phyloP scores from a whole-genome alignment of 352 stramenopile species.

The Globisporangium paroecandrum region DNA sequence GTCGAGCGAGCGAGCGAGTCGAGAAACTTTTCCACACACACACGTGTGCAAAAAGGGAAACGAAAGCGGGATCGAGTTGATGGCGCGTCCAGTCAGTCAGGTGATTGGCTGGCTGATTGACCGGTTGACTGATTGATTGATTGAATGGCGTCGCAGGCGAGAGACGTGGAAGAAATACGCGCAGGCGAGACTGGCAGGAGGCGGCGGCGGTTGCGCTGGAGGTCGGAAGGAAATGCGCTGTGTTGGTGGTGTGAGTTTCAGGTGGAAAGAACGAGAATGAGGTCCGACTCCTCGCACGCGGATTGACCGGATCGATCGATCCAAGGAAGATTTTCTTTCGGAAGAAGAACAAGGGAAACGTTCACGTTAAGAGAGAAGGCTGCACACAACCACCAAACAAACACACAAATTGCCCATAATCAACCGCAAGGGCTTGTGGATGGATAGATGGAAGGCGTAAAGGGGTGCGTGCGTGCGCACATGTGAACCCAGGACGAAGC shows the following conservation, averaged over 20 bases:
- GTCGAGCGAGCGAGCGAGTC: background rate
- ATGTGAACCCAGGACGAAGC: background rate
- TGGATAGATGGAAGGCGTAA: background rate
- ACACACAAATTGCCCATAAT: background rate
- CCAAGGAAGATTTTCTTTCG: background rate
- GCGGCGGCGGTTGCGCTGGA: background rate
- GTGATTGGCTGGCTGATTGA: background rate
- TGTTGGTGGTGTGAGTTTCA: conserved; percentile 13
- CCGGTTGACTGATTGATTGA: background rate
- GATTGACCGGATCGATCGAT: conserved; percentile 4
- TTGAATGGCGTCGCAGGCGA: conserved; percentile 3
- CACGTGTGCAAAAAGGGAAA: background rate
- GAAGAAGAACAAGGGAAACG: background rate
- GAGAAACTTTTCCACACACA: background rate
- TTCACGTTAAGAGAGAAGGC: background rate
- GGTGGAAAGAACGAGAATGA: conserved; percentile 20
- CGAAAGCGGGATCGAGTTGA: background rate
- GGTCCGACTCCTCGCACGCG: conserved; percentile 15
- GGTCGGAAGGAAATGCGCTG: background rate
- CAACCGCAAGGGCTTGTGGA: background rate
- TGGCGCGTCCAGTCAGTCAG: background rate
- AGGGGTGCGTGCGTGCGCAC: background rate
- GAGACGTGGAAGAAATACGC: conserved; percentile 2
- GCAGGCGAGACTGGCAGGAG: background rate
- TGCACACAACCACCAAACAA: background rate